Base-by-base conservation (phyloP, 768 basidiomycete genomes). In the Mrakia blollopis region DNA sequence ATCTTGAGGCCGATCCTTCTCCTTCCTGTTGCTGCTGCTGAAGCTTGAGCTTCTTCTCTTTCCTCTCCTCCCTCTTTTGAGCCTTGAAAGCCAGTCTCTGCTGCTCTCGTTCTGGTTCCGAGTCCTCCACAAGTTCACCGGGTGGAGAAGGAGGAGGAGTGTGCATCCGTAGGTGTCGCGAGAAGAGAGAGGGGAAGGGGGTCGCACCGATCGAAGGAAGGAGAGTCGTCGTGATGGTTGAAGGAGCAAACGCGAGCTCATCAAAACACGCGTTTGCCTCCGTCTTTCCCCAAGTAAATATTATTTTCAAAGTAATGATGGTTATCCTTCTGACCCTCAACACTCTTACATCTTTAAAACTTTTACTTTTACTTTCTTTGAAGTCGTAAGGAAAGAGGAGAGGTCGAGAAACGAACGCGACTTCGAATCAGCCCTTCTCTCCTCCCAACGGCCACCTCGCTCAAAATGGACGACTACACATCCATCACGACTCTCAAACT, bases 91-190 rank as follows among this genome's bases (percentile, higher is more conserved):
- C 28, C 23, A 39, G 13, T 32, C 72, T 3, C 32, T 39, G 35
- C 32, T 47, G 72, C 30, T 72, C 72, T 6, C 72, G 52, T 39
- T 72, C 72, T 41, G 72, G 72, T 39, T 72, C 72, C 60, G 72
- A 72, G 25, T 72, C 72, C 37, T 72, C 72, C 21, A 72, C 50
- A 13, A 72, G 21, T 23, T 72, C 50, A 16, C 21, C 50, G 32
- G 72, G n/a, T 37, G 72, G 60, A 52, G 65, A 68, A 41, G 65
- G 39, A 3, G 65, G 35, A 18, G 39, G 39, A 0, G 37, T 39
- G 35, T 39, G 18, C 65, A 68, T n/a, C n/a, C n/a, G n/a, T 68
- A 23, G 37, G 35, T 39, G 63, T 39, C 35, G 25, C 65, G 37
- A 39, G 57, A n/a, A 50, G 47, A 21, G n/a, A n/a, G n/a, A n/a